phyloP scores from a whole-genome alignment of 805 yeast genomes.

The Priceomyces haplophilus region DNA sequence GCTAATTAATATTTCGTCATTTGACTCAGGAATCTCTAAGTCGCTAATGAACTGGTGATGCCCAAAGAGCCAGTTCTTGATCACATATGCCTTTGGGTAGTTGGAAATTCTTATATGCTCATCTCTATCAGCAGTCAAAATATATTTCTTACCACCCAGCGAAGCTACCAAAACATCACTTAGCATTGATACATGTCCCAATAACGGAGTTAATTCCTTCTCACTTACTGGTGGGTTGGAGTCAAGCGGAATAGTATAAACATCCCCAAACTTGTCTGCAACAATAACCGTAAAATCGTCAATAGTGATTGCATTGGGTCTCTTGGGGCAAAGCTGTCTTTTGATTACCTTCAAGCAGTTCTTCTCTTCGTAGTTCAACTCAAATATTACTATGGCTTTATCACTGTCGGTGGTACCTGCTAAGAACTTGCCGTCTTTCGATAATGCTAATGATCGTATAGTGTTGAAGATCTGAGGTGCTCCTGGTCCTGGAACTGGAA shows the following conservation, averaged over 20 bases:
- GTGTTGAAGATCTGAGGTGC: conserved; percentile 67
- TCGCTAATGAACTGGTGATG: conserved; percentile 80
- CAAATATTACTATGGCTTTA: conserved; percentile 70
- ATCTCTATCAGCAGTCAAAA: conserved; percentile 88
- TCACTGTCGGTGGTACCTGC: conserved; percentile 78
- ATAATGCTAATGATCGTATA: conserved; percentile 59
- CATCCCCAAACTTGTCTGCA: conserved; percentile 97
- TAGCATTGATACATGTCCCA: conserved; percentile 97
- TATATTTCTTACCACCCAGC: conserved; percentile 42
- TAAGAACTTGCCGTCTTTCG: conserved; percentile 49
- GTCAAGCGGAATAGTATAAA: conserved; percentile 56
- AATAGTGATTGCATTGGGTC: conserved; percentile 79
- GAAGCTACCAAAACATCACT: conserved; percentile 59
- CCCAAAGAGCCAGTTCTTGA: conserved; percentile 83
- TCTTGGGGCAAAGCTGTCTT: conserved; percentile 80
- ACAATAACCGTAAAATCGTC: conserved; percentile 55
- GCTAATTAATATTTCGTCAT: conserved; percentile 55
- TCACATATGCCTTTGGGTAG: conserved; percentile 73
- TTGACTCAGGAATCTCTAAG: conserved; percentile 53
- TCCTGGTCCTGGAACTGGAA: conserved; percentile 64
- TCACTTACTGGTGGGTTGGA: conserved; percentile 38
- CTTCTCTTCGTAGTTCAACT: conserved; percentile 28
- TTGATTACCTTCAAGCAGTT: conserved; percentile 52
- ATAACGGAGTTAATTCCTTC: conserved; percentile 55
- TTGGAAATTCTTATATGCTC: conserved; percentile 87